phyloP scores from a whole-genome alignment of 2,329 filamentous ascomycete species.

The Bretziella fagacearum region DNA sequence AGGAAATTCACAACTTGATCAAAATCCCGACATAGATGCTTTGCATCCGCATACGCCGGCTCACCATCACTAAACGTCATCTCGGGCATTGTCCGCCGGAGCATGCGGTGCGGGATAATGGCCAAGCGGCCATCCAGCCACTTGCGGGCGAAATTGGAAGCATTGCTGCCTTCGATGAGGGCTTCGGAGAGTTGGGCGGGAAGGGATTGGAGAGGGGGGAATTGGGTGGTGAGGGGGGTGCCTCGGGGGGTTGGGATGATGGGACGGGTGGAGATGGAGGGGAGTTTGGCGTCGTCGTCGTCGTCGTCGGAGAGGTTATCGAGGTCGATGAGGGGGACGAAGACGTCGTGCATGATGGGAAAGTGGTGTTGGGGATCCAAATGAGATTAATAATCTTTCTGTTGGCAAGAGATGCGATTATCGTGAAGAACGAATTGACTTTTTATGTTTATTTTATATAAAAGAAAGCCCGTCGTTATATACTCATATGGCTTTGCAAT shows the following conservation, averaged over 20 bases:
- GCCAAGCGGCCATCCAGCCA: conserved; percentile 4
- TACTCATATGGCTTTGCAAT: neutral
- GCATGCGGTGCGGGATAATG: conserved; percentile 6
- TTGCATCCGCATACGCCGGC: conserved; percentile 41
- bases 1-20: conserved; percentile 61
- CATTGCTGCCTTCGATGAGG: conserved; percentile 3
- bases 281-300: neutral
- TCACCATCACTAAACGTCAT: conserved; percentile 25
- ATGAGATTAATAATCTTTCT: no score
- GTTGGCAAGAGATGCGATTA: no score
- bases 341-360: neutral
- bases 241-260: no score
- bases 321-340: neutral
- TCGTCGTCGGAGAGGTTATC: neutral
- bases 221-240: neutral
- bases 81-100: neutral
- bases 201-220: conserved; percentile 1
- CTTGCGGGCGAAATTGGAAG: neutral
- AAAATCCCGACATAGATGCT: conserved; percentile 56
- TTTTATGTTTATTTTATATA: neutral
- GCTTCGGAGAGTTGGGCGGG: neutral
- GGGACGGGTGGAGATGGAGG: neutral
- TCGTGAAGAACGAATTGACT: no score
- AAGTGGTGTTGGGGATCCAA: neutral
- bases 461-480: neutral